Conservation (phyloP, 768 basidiomycete genomes). For the Rhodotorula graminis region DNA sequence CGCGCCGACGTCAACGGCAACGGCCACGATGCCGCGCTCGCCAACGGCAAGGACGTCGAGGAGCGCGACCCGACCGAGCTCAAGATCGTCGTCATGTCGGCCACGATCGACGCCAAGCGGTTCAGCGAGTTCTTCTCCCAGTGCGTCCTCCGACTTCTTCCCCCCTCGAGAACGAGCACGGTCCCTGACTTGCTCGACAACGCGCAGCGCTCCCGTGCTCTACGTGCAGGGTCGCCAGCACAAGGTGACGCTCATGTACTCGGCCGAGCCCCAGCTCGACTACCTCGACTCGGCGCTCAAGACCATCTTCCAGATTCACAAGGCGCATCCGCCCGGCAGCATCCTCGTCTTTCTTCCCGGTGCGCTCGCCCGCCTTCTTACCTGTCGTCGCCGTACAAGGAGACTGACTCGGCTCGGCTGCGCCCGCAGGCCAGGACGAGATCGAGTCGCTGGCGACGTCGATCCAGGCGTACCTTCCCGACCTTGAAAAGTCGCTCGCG, state of each 20-base stretch:
- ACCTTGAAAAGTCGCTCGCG: constrained; percentile 14
- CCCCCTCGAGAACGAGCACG: not conserved
- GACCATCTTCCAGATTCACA: constrained; percentile 90
- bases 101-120: constrained; percentile 90
- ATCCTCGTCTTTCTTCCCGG: constrained; percentile 87
- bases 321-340: constrained; percentile 72
- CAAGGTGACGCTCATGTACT: constrained; percentile 78
- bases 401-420: not conserved
- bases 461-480: constrained; percentile 51
- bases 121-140: constrained; percentile 81
- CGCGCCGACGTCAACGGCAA: constrained; percentile 45
- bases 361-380: not conserved
- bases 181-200: not conserved
- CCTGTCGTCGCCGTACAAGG: too few relatives aligned
- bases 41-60: constrained; percentile 41
- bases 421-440: constrained; percentile 78
- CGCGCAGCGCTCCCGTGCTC: constrained; percentile 70
- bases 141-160: constrained; percentile 53
- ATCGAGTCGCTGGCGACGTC: constrained; percentile 81
- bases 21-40: constrained; percentile 53
- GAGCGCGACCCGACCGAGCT: constrained; percentile 57
- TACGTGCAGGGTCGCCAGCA: constrained; percentile 92
- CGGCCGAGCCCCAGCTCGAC: constrained; percentile 67
- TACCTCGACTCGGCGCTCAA: constrained; percentile 84
- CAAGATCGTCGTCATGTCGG: constrained; percentile 95